Percentiles rank a stretch among this genome's conserved stretches.
These are phyloP conservation scores for Solanum sejunctum DNA, from an alignment of 257 asterid genomes.

Conservation along the genomic window DNA sequence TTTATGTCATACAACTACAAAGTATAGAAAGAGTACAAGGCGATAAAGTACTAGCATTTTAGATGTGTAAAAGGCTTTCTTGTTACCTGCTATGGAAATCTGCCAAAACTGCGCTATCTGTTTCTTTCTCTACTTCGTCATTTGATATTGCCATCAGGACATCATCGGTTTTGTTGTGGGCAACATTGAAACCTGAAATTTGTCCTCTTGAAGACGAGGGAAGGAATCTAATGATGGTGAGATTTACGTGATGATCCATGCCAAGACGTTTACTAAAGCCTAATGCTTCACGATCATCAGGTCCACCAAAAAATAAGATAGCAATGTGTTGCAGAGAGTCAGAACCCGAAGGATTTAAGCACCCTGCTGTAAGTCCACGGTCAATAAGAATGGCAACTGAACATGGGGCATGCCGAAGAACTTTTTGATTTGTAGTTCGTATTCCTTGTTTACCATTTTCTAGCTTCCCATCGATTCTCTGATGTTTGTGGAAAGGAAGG, in stretches of 20 bases:
- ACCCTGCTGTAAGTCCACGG: slow-evolving; percentile 70
- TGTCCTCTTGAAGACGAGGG: slow-evolving; percentile 28
- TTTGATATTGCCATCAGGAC: slow-evolving; percentile 57
- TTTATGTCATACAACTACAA: not conserved
- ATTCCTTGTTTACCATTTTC: slow-evolving; percentile 86
- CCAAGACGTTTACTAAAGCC: slow-evolving; percentile 91
- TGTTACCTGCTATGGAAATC: slow-evolving; percentile 79
- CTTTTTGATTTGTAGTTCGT: slow-evolving; percentile 73
- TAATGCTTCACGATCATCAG: slow-evolving; percentile 91
- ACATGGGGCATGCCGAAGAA: slow-evolving; percentile 70
- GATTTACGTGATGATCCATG: slow-evolving; percentile 72
- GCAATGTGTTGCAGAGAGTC: slow-evolving; percentile 76
- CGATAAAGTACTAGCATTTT: not conserved
- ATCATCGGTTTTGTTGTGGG: slow-evolving; percentile 40
- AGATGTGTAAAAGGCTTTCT: not conserved
- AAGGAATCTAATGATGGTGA: slow-evolving; percentile 73
- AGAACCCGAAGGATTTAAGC: slow-evolving; percentile 21
- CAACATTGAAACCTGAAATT: slow-evolving; percentile 40
- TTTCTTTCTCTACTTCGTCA: slow-evolving; percentile 43
- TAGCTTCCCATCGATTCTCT: slow-evolving; percentile 86
- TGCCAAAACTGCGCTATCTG: slow-evolving; percentile 45
- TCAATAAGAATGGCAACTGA: slow-evolving; percentile 82
- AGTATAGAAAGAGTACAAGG: not conserved
- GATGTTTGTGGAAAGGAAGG: slow-evolving; percentile 93
- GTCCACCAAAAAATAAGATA: slow-evolving; percentile 82